These are phyloP conservation scores for Blastocystis sp. DNA, from an alignment of 352 stramenopile species.

Conservation along the genomic window DNA sequence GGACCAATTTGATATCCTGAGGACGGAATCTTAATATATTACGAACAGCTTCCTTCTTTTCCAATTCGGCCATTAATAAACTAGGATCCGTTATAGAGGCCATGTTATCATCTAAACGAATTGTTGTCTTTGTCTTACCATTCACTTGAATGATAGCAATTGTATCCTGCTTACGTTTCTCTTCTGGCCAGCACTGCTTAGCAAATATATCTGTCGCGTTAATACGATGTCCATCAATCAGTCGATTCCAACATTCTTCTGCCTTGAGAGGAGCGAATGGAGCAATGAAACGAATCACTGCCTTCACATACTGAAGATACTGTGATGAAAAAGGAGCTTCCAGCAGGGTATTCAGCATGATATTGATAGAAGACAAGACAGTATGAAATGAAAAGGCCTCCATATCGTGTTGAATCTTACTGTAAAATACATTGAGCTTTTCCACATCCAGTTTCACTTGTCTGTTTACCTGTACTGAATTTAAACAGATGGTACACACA, in stretches of 20 bases:
- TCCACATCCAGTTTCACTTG: constrained; percentile 26
- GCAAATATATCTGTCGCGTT: background rate
- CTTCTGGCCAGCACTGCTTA: constrained; percentile 1
- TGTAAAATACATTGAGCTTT: background rate
- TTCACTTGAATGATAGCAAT: constrained; percentile 55
- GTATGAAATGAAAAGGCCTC: constrained; percentile 37
- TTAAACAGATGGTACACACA: constrained; percentile 10
- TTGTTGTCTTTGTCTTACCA: constrained; percentile 51
- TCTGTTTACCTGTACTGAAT: background rate
- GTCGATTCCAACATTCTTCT: constrained; percentile 19
- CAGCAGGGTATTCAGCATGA: constrained; percentile 34
- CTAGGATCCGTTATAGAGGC: background rate
- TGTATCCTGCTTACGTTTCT: background rate
- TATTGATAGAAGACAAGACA: constrained; percentile 28
- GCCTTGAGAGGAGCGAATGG: constrained; percentile 41
- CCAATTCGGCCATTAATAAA: background rate
- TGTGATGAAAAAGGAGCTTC: background rate
- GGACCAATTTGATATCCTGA: constrained; percentile 27
- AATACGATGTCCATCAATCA: background rate
- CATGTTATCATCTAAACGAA: background rate
- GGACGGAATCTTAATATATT: background rate
- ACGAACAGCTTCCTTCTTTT: constrained; percentile 28
- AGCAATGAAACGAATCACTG: constrained; percentile 2
- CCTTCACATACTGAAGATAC: constrained; percentile 45
- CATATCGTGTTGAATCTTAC: constrained; percentile 55